Percentiles rank a stretch among this genome's conserved stretches.
Evolutionary conservation across 2,329 filamentous ascomycete species (phyloP).

Genomic region (Zasmidium cellare): DNA sequence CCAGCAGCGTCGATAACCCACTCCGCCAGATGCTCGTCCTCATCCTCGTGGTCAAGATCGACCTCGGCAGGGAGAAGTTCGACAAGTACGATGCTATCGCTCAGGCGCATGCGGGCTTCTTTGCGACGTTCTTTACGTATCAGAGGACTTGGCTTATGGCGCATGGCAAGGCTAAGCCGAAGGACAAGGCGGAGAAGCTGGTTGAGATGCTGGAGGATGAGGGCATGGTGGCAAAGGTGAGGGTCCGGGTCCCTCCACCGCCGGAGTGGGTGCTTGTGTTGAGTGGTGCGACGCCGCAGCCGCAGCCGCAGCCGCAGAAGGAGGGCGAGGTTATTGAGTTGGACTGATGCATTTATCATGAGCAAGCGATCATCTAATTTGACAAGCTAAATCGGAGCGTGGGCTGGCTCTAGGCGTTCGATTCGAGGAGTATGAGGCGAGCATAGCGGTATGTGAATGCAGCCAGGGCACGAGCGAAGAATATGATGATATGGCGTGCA

Average conservation of each 20-base stretch:
- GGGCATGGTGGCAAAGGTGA: neutral
- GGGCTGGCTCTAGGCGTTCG: no score
- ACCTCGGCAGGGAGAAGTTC: neutral
- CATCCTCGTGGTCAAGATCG: neutral
- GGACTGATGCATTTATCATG: neutral
- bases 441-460: no score
- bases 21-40: neutral
- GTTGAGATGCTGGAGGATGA: neutral
- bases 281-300: neutral
- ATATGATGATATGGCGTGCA: no score
- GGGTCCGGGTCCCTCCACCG: neutral
- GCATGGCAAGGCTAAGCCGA: neutral
- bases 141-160: neutral
- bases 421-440: no score
- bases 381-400: no score
- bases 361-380: no score
- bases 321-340: slow-evolving; percentile 2
- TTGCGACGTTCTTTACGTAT: neutral
- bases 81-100: neutral
- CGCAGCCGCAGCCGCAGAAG: neutral
- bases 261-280: slow-evolving; percentile 1
- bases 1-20: neutral
- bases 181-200: neutral
- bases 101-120: slow-evolving; percentile 1
- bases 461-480: no score